Conservation (phyloP, 1,139 yeast genomes). For the Protomyces pachydermus region DNA sequence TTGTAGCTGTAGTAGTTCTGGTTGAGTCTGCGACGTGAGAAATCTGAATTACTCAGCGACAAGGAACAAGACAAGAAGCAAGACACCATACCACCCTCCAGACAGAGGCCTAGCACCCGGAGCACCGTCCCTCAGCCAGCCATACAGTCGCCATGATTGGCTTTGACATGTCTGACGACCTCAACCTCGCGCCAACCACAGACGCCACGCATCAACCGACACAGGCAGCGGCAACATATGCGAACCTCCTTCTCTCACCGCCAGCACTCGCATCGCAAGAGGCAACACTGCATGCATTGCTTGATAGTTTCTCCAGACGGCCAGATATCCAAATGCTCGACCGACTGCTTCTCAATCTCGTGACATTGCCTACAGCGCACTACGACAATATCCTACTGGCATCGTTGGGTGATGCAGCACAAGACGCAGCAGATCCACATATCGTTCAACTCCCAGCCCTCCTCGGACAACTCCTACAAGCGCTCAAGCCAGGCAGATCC, state of each 20-base stretch:
- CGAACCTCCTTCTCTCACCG: conserved; percentile 52
- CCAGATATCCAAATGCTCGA: conserved; percentile 62
- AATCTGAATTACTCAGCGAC: background rate
- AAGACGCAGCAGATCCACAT: background rate
- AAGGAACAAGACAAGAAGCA: background rate
- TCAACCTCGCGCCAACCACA: conserved; percentile 8
- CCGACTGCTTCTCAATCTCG: conserved; percentile 56
- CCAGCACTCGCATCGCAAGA: conserved; percentile 69
- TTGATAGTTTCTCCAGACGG: conserved; percentile 38
- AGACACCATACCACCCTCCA: background rate
- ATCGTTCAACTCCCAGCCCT: background rate
- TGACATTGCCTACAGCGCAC: conserved; percentile 45
- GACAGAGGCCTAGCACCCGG: too few species aligned
- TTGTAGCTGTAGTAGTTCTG: too few species aligned
- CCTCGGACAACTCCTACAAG: conserved; percentile 1
- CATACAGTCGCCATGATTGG: background rate
- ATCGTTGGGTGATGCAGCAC: conserved; percentile 34
- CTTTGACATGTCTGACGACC: conserved; percentile 24
- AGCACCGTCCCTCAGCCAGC: too few species aligned
- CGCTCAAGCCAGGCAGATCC: conserved; percentile 37
- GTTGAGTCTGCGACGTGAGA: too few species aligned
- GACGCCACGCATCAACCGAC: background rate
- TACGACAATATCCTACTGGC: conserved; percentile 60
- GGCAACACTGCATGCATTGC: conserved; percentile 44
- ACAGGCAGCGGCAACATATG: conserved; percentile 5